phyloP scores from a whole-genome alignment of 345 rosid genomes.

The Citrus inodora region DNA sequence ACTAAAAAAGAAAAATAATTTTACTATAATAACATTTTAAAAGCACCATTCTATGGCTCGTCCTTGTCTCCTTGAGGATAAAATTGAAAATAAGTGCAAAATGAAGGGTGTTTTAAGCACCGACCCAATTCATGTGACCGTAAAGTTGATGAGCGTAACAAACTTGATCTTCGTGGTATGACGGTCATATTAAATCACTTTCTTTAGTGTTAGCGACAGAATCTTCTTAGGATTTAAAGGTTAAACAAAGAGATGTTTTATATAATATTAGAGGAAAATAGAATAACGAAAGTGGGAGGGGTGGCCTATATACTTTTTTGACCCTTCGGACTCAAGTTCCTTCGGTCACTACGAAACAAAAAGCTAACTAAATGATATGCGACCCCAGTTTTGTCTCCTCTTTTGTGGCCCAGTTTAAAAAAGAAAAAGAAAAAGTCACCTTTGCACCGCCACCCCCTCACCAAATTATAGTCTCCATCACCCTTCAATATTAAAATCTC shows the following conservation, averaged over 20 bases:
- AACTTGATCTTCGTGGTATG: neutral
- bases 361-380: slow-evolving; percentile 3
- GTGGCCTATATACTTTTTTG: slow-evolving; percentile 6
- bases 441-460: slow-evolving; percentile 20
- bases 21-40: neutral
- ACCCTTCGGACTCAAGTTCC: neutral
- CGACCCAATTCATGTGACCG: neutral
- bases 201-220: neutral
- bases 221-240: neutral
- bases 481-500: no score
- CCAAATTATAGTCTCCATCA: neutral
- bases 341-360: slow-evolving; percentile 7
- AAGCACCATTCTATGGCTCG: accelerated
- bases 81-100: neutral
- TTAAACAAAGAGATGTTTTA: neutral
- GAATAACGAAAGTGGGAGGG: neutral
- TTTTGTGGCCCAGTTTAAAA: slow-evolving; percentile 4
- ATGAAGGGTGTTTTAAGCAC: neutral
- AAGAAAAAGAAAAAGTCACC: neutral
- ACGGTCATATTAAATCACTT: neutral
- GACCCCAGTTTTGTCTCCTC: slow-evolving; percentile 4
- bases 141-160: neutral
- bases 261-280: neutral
- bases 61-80: no score
- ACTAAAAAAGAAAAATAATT: neutral